Percentiles rank a stretch among this genome's conserved stretches.
These are phyloP conservation scores for Trichophyton schoenleinii DNA, from an alignment of 2,329 filamentous ascomycete genomes.

Conservation along the genomic window DNA sequence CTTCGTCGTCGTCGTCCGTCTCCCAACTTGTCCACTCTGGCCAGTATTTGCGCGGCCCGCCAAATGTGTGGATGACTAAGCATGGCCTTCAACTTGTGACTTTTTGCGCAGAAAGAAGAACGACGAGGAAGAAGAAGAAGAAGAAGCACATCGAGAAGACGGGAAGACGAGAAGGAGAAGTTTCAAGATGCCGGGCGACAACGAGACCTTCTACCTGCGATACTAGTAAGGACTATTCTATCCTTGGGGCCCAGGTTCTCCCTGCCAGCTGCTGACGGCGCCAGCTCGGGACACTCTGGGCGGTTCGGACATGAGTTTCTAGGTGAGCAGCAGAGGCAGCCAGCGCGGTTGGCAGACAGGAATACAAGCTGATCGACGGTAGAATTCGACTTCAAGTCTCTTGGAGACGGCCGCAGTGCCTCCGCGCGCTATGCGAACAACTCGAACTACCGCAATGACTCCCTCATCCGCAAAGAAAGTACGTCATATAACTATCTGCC, in stretches of 20 bases:
- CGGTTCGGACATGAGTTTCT: slow-evolving; percentile 97
- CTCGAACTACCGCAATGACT: slow-evolving; percentile 98
- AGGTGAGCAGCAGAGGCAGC: slow-evolving; percentile 42
- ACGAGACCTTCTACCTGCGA: slow-evolving; percentile 84
- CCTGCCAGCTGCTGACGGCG: slow-evolving; percentile 31
- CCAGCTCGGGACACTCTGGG: slow-evolving; percentile 89
- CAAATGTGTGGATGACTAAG: slow-evolving; percentile 35
- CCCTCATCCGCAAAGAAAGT: slow-evolving; percentile 99
- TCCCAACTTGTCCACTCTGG: slow-evolving; percentile 26
- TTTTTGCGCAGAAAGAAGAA: neutral
- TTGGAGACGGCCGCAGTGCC: slow-evolving; percentile 85
- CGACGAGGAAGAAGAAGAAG: neutral
- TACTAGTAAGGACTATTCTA: slow-evolving; percentile 64
- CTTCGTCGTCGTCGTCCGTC: slow-evolving; percentile 13
- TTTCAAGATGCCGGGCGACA: slow-evolving; percentile 26
- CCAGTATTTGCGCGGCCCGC: slow-evolving; percentile 19
- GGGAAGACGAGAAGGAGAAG: neutral
- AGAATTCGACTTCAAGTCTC: slow-evolving; percentile 94
- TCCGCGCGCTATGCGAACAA: slow-evolving; percentile 97
- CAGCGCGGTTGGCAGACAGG: neutral
- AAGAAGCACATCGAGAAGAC: neutral
- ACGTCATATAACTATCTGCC: slow-evolving; percentile 27
- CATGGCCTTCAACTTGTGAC: slow-evolving; percentile 13
- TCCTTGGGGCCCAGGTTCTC: slow-evolving; percentile 22
- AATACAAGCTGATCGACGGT: slow-evolving; percentile 12